Percentiles rank a stretch among this genome's conserved stretches.
phyloP scores from a whole-genome alignment of 495 filamentous ascomycete genomes.

The Penicillium tannophilum region DNA sequence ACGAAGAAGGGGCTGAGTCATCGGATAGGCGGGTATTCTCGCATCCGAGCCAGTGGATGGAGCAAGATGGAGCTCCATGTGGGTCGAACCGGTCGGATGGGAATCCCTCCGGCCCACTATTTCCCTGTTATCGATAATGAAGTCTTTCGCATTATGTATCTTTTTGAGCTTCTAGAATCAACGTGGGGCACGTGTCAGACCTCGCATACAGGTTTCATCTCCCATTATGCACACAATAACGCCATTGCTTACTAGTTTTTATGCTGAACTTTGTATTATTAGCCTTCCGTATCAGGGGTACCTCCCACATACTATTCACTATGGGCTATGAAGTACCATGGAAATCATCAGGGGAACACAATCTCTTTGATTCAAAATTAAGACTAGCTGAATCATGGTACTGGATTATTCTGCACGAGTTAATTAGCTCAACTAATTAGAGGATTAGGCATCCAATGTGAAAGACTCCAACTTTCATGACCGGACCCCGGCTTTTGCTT shows the following conservation, averaged over 20 bases:
- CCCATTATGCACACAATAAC: not conserved
- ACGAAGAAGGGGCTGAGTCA: not conserved
- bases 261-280: too few species aligned
- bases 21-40: not conserved
- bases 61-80: not conserved
- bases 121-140: not conserved
- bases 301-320: too few species aligned
- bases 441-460: not conserved
- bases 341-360: too few species aligned
- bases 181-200: not conserved
- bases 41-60: not conserved
- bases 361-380: too few species aligned
- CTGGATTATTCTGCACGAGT: not conserved
- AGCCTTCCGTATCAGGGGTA: too few species aligned
- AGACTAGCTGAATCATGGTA: too few species aligned
- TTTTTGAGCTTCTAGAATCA: not conserved
- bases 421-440: not conserved
- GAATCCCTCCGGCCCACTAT: not conserved
- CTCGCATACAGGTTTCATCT: too few species aligned
- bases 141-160: not conserved
- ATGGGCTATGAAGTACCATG: too few species aligned
- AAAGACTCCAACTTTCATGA: not conserved
- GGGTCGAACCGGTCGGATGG: not conserved
- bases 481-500: conserved; percentile 1
- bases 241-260: too few species aligned